Conservation (phyloP, 768 basidiomycete genomes). For the Pleurotus tuber-regium region DNA sequence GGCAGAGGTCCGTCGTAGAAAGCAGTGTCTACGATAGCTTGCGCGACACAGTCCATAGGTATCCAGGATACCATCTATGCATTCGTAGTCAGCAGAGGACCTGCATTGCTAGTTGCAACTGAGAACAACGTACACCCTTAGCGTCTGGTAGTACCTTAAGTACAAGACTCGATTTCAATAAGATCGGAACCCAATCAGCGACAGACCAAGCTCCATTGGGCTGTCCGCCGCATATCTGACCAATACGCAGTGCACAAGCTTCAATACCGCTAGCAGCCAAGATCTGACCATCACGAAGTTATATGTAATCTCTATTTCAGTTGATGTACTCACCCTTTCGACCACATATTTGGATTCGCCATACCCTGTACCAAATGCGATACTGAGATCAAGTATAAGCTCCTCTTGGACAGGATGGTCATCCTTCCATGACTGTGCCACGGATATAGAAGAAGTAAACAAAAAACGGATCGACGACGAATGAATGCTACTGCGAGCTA, state of each 20-base stretch:
- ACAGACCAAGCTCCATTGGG: constrained; percentile 31
- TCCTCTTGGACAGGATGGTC: constrained; percentile 22
- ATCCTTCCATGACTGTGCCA: constrained; percentile 17
- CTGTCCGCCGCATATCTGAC: constrained; percentile 30
- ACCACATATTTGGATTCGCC: constrained; percentile 9
- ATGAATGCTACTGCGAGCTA: constrained; percentile 15
- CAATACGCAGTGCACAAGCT: constrained; percentile 26
- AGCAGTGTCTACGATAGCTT: constrained; percentile 29
- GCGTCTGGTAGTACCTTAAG: constrained; percentile 20
- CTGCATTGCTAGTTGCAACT: too few relatives aligned
- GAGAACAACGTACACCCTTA: constrained; percentile 22
- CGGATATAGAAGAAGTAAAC: constrained; percentile 32
- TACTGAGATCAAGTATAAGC: constrained; percentile 18
- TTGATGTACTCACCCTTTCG: background rate
- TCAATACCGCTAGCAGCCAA: constrained; percentile 23
- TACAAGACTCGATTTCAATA: constrained; percentile 29
- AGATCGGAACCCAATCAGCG: constrained; percentile 32
- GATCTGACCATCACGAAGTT: constrained; percentile 15
- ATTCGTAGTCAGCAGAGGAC: background rate
- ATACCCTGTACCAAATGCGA: constrained; percentile 19
- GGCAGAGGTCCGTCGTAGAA: constrained; percentile 18
- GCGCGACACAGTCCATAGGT: constrained; percentile 26
- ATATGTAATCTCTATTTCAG: background rate
- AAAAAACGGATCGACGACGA: constrained; percentile 21
- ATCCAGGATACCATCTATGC: constrained; percentile 33